Percentiles rank a stretch among this genome's conserved stretches.
phyloP scores from a whole-genome alignment of 169 alveolate species.

The Plasmodium malariae region DNA sequence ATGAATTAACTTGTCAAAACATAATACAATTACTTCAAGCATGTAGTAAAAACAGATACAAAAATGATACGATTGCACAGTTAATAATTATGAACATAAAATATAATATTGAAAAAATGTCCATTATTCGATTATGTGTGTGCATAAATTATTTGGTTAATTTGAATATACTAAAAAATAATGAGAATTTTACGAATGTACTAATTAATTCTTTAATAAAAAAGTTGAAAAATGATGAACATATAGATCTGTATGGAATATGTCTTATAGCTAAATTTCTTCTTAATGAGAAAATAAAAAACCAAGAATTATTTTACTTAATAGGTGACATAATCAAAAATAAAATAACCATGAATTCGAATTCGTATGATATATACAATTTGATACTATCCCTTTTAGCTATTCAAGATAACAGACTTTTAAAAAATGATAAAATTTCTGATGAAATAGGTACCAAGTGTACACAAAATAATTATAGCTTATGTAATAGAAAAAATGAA shows the following conservation, averaged over 20 bases:
- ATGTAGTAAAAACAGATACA: constrained; percentile 20
- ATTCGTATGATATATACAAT: constrained; percentile 27
- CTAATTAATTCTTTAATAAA: constrained; percentile 21
- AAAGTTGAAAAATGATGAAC: constrained; percentile 50
- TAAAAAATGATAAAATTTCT: no score
- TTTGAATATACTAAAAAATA: constrained; percentile 49
- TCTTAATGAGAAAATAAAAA: constrained; percentile 4
- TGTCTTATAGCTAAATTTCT: constrained; percentile 38
- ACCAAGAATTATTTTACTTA: constrained; percentile 8
- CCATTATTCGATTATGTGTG: constrained; percentile 29
- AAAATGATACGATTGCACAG: not conserved
- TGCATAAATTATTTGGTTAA: constrained; percentile 50
- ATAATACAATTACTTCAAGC: constrained; percentile 23
- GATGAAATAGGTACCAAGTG: no score
- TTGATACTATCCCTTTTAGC: constrained; percentile 39
- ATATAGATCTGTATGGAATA: constrained; percentile 39
- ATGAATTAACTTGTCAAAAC: not conserved
- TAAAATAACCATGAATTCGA: constrained; percentile 1
- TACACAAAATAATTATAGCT: no score
- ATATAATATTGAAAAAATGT: constrained; percentile 32
- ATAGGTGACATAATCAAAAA: not conserved
- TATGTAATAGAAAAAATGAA: no score
- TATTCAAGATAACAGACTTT: constrained; percentile 27
- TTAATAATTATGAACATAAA: constrained; percentile 28
- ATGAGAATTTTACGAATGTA: constrained; percentile 13